phyloP scores from a whole-genome alignment of 2,329 filamentous ascomycete genomes.

The Lasiodiplodia theobromae region DNA sequence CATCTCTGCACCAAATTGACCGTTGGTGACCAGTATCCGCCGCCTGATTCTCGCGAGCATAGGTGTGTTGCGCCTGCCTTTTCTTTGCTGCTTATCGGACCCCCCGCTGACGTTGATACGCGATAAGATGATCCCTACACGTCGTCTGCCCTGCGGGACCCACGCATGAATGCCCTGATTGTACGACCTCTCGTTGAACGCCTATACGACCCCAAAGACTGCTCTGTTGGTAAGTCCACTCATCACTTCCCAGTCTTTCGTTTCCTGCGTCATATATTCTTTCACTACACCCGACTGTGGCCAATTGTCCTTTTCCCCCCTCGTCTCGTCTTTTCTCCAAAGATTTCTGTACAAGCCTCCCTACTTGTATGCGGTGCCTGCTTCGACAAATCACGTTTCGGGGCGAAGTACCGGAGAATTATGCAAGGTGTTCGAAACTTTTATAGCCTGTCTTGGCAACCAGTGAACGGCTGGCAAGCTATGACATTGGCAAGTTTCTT shows the following conservation, averaged over 20 bases:
- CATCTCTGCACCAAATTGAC: background rate
- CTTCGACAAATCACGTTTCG: no score
- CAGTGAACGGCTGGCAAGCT: no score
- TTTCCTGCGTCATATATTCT: background rate
- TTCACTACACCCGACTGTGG: background rate
- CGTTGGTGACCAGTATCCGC: slow-evolving; percentile 47
- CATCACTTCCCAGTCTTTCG: background rate
- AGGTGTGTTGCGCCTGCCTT: slow-evolving; percentile 38
- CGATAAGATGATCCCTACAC: slow-evolving; percentile 68
- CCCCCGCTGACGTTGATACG: slow-evolving; percentile 9
- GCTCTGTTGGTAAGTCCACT: slow-evolving; percentile 69
- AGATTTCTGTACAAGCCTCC: no score
- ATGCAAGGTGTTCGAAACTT: no score
- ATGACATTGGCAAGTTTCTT: no score
- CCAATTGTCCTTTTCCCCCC: no score
- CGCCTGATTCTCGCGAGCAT: slow-evolving; percentile 56
- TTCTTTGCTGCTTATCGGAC: background rate
- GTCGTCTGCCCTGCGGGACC: slow-evolving; percentile 78
- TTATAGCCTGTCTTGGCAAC: no score
- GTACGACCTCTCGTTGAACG: slow-evolving; percentile 84
- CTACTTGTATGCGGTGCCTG: no score
- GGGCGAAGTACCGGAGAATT: no score
- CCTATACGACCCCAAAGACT: slow-evolving; percentile 78
- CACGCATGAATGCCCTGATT: slow-evolving; percentile 81
- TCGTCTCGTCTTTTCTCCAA: no score